Evolutionary conservation across 2,329 filamentous ascomycete genomes (phyloP).

Genomic region (Dactylellina haptotyla): DNA sequence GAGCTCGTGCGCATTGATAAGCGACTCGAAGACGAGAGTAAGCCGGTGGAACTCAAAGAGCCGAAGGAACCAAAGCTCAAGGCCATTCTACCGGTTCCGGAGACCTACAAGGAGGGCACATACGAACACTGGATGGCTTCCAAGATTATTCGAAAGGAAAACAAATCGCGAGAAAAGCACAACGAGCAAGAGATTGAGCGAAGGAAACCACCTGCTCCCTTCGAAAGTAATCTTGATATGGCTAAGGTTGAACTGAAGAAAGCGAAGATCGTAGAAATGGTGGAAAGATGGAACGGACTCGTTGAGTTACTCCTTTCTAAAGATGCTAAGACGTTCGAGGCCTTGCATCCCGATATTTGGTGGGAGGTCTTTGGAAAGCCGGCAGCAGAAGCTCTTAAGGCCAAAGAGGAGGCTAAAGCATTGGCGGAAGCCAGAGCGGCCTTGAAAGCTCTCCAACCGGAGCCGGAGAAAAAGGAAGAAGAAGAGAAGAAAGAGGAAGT

Average conservation of each 20-base stretch:
- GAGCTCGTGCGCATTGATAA: too few relatives aligned
- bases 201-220: background rate
- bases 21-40: background rate
- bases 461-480: conserved; percentile 10
- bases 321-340: conserved; percentile 66
- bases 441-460: conserved; percentile 47
- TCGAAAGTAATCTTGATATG: conserved; percentile 59
- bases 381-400: too few relatives aligned
- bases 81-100: conserved; percentile 9
- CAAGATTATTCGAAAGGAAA: conserved; percentile 33
- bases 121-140: conserved; percentile 31
- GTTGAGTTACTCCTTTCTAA: conserved; percentile 58
- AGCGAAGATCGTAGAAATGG: conserved; percentile 52
- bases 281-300: conserved; percentile 53
- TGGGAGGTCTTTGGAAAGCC: conserved; percentile 49
- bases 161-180: conserved; percentile 26
- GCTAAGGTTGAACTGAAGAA: conserved; percentile 60
- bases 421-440: conserved; percentile 53
- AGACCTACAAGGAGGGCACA: conserved; percentile 9
- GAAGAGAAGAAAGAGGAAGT: conserved; percentile 48
- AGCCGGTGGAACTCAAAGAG: background rate
- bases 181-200: background rate
- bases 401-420: conserved; percentile 55
- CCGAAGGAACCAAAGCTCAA: conserved; percentile 6
- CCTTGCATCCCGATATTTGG: conserved; percentile 12